Evolutionary conservation across 2,329 filamentous ascomycete species (phyloP).

Genomic region (Fusarium devonianum): DNA sequence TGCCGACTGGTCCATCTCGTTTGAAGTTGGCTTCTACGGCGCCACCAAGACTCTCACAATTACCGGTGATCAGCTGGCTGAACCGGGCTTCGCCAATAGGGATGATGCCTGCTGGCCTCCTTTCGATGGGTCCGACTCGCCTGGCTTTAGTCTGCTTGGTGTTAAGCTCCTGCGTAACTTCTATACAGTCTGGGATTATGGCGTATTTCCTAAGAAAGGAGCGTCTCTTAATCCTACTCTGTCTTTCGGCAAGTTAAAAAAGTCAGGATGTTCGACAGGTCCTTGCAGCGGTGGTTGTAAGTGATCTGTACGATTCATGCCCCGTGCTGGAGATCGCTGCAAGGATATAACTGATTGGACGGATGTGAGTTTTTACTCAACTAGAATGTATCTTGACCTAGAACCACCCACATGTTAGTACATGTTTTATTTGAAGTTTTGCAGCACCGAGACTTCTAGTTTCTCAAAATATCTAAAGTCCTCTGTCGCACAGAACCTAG

Average conservation of each 20-base stretch:
- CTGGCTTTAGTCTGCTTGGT: slow-evolving; percentile 44
- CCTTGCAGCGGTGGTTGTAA: too few species aligned
- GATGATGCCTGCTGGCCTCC: slow-evolving; percentile 48
- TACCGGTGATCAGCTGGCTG: slow-evolving; percentile 43
- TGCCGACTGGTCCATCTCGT: slow-evolving; percentile 44
- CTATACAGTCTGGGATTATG: slow-evolving; percentile 47
- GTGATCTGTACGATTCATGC: too few species aligned
- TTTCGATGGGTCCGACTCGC: slow-evolving; percentile 36
- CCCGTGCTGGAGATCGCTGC: too few species aligned
- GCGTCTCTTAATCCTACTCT: slow-evolving; percentile 16
- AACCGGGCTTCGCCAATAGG: slow-evolving; percentile 45
- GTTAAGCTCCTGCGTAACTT: slow-evolving; percentile 41
- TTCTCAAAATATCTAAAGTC: too few species aligned
- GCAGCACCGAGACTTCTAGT: too few species aligned
- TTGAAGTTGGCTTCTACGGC: slow-evolving; percentile 39
- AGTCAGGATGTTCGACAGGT: not conserved
- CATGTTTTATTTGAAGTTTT: too few species aligned
- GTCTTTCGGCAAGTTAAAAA: slow-evolving; percentile 39
- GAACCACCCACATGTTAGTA: too few species aligned
- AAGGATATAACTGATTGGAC: too few species aligned
- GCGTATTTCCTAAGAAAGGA: slow-evolving; percentile 12
- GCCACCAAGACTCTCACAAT: slow-evolving; percentile 40
- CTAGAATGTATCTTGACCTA: too few species aligned
- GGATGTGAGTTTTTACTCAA: too few species aligned
- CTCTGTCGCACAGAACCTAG: too few species aligned